A percentile compares a stretch with the other conserved stretches of the same genome.
Conservation (phyloP, 495 filamentous ascomycete species). For the Talaromyces stipitatus region DNA sequence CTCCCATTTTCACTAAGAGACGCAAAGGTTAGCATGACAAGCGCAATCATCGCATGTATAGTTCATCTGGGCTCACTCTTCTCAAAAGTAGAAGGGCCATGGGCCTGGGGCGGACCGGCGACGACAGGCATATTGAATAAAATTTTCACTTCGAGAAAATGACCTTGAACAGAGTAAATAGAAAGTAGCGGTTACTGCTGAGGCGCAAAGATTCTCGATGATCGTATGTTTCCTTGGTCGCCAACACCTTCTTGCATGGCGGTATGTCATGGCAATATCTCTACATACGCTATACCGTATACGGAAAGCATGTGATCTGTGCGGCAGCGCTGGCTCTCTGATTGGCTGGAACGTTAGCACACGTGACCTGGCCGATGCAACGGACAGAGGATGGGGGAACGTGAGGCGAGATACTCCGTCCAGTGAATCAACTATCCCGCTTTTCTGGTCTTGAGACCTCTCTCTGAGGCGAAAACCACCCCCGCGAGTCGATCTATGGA, state of each 20-base stretch:
- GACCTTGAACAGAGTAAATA: not conserved
- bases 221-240: not conserved
- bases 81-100: conserved; percentile 78
- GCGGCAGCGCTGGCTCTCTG: not conserved
- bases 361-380: not conserved
- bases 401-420: not conserved
- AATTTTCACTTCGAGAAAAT: not conserved
- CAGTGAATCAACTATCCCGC: not conserved
- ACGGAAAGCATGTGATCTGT: not conserved
- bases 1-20: conserved; percentile 85
- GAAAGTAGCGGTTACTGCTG: not conserved
- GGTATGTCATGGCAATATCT: not conserved
- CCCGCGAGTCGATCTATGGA: not conserved
- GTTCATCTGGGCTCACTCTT: conserved; percentile 62
- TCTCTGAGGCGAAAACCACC: not conserved
- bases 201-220: not conserved
- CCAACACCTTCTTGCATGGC: not conserved
- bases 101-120: conserved; percentile 46
- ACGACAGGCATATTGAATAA: conserved; percentile 55
- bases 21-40: conserved; percentile 15
- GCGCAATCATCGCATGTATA: not conserved
- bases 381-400: not conserved
- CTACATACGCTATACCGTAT: not conserved
- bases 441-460: not conserved
- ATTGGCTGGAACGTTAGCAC: not conserved